A percentile compares a stretch with the other conserved stretches of the same genome.
Conservation (phyloP, 2,329 filamentous ascomycete species). For the Alternaria gaisen region DNA sequence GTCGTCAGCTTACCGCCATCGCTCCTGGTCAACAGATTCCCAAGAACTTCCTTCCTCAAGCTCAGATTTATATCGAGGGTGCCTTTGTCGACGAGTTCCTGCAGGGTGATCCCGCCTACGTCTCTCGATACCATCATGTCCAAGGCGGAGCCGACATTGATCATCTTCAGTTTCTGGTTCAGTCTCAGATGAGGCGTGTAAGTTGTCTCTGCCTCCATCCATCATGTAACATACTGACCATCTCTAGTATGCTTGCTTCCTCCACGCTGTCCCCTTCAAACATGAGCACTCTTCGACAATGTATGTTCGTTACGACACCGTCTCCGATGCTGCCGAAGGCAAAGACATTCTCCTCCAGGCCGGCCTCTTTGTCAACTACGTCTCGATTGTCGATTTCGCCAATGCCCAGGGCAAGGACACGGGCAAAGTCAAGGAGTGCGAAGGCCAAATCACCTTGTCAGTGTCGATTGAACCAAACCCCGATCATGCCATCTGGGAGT, state of each 20-base stretch:
- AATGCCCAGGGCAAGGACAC: conserved; percentile 39
- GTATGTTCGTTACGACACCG: conserved; percentile 47
- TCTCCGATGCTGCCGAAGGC: conserved; percentile 46
- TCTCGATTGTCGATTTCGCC: conserved; percentile 36
- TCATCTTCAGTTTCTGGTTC: conserved; percentile 33
- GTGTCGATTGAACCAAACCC: conserved; percentile 30
- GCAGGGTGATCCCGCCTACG: conserved; percentile 25
- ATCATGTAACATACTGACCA: conserved; percentile 25
- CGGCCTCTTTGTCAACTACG: conserved; percentile 31
- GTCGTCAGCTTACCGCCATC: conserved; percentile 23
- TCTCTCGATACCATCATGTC: conserved; percentile 40
- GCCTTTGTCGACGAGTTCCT: conserved; percentile 41
- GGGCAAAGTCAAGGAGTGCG: conserved; percentile 35
- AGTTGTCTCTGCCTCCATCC: conserved; percentile 18
- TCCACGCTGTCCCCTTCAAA: conserved; percentile 34
- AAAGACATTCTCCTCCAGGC: conserved; percentile 34
- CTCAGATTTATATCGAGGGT: conserved; percentile 22
- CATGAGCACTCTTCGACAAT: neutral
- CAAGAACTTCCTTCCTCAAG: conserved; percentile 24
- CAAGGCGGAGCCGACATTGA: conserved; percentile 35
- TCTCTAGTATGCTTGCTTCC: conserved; percentile 39
- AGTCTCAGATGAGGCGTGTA: conserved; percentile 44
- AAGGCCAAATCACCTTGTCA: conserved; percentile 43
- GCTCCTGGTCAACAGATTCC: conserved; percentile 16
- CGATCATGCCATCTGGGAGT: conserved; percentile 18